These are phyloP conservation scores for Aureobasidium melanogenum DNA, from an alignment of 2,329 filamentous ascomycete genomes.

Conservation along the genomic window DNA sequence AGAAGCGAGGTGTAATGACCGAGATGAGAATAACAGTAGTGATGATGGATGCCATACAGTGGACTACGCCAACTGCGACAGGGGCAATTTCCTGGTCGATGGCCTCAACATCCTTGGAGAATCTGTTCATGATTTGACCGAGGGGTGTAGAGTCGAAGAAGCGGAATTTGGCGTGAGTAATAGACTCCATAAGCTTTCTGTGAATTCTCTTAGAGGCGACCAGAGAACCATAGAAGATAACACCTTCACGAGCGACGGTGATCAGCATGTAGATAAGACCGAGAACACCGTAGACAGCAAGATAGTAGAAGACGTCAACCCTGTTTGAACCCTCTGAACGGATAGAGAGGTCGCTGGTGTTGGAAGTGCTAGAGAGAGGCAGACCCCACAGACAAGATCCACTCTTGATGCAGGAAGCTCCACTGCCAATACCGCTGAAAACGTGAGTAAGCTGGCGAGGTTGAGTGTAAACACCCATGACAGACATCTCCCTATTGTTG, in stretches of 20 bases:
- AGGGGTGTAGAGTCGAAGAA: slow-evolving; percentile 97
- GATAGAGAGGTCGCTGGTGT: not conserved
- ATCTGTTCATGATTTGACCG: slow-evolving; percentile 94
- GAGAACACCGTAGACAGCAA: slow-evolving; percentile 72
- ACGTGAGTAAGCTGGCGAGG: slow-evolving; percentile 34
- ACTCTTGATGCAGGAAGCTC: slow-evolving; percentile 40
- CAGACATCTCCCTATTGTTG: slow-evolving; percentile 35
- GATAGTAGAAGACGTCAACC: slow-evolving; percentile 77
- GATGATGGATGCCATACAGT: slow-evolving; percentile 59
- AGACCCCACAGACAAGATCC: slow-evolving; percentile 43
- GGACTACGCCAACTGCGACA: slow-evolving; percentile 68
- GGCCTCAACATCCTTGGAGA: slow-evolving; percentile 93
- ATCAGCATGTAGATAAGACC: slow-evolving; percentile 70
- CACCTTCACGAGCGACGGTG: slow-evolving; percentile 72
- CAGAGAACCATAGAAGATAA: slow-evolving; percentile 87
- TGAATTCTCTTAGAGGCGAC: slow-evolving; percentile 82
- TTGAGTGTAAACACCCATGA: slow-evolving; percentile 27
- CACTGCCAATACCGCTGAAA: slow-evolving; percentile 31
- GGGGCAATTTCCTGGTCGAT: slow-evolving; percentile 94
- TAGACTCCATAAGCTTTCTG: slow-evolving; percentile 62
- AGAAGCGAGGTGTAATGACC: slow-evolving; percentile 79
- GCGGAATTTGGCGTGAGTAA: slow-evolving; percentile 86
- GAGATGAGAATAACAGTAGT: slow-evolving; percentile 86
- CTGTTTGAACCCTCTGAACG: slow-evolving; percentile 29
- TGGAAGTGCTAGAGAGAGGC: slow-evolving; percentile 19